Conservation (phyloP, 257 asterid genomes). For the Solanum megistacrolobum region DNA sequence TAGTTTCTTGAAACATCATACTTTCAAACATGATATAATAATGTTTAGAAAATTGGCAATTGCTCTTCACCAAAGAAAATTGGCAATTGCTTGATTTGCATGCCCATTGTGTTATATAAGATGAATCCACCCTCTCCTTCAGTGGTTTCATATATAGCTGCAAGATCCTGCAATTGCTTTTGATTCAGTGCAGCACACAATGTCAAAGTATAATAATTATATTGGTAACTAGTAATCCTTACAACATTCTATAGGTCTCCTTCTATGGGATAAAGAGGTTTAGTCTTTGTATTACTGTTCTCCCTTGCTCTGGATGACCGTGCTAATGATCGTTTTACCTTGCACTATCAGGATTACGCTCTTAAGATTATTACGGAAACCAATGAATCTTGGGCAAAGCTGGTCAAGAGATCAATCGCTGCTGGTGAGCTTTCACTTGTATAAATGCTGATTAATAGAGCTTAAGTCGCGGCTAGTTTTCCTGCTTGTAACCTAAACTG, state of each 20-base stretch:
- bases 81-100: background rate
- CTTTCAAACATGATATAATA: background rate
- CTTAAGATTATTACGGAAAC: constrained; percentile 78
- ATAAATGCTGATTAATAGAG: constrained; percentile 14
- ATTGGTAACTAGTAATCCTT: background rate
- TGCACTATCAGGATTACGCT: constrained; percentile 66
- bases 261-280: background rate
- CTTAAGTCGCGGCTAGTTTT: background rate
- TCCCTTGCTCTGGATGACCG: background rate
- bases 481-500: background rate
- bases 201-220: background rate
- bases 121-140: background rate
- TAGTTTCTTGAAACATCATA: background rate
- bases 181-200: background rate
- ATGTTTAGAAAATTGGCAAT: background rate
- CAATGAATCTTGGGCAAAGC: constrained; percentile 88
- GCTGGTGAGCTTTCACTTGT: constrained; percentile 91
- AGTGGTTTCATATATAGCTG: background rate
- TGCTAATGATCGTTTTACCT: background rate
- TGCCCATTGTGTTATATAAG: background rate
- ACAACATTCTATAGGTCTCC: background rate
- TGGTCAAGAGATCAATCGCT: constrained; percentile 78
- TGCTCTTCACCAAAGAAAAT: background rate
- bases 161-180: background rate
- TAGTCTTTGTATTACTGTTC: background rate